A percentile compares a stretch with the other conserved stretches of the same genome.
These are phyloP conservation scores for Proliferodiscus dingleyae DNA, from an alignment of 2,329 filamentous ascomycete species.

Conservation along the genomic window DNA sequence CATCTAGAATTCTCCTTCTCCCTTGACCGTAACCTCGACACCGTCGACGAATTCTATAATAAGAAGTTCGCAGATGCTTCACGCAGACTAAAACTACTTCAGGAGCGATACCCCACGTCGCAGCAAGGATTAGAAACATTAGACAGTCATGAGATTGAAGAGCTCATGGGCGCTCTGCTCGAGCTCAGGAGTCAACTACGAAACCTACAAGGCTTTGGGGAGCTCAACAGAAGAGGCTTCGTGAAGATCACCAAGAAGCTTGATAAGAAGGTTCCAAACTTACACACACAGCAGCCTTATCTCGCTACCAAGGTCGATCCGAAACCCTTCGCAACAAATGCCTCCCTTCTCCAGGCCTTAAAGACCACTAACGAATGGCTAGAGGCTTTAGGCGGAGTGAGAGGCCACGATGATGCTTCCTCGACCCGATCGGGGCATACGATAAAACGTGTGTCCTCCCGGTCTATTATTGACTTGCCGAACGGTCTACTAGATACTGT, in stretches of 20 bases:
- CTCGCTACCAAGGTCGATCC: constrained; percentile 87
- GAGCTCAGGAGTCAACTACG: constrained; percentile 83
- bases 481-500: constrained; percentile 63
- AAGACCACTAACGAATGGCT: constrained; percentile 86
- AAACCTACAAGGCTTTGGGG: constrained; percentile 95
- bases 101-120: constrained; percentile 78
- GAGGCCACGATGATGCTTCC: constrained; percentile 67
- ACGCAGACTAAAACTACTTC: constrained; percentile 77
- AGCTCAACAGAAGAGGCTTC: constrained; percentile 92
- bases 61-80: constrained; percentile 85
- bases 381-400: constrained; percentile 71
- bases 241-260: constrained; percentile 99
- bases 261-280: constrained; percentile 83
- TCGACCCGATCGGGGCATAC: constrained; percentile 67
- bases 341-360: constrained; percentile 52
- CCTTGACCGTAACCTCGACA: constrained; percentile 93
- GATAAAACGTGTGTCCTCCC: constrained; percentile 70
- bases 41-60: constrained; percentile 95
- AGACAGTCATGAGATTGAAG: constrained; percentile 84
- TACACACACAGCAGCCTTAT: constrained; percentile 77
- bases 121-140: constrained; percentile 66
- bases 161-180: constrained; percentile 82
- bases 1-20: constrained; percentile 88
- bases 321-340: constrained; percentile 78
- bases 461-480: constrained; percentile 69